Evolutionary conservation across 352 stramenopile species (phyloP).

Genomic region (Phytophthora chlamydospora): DNA sequence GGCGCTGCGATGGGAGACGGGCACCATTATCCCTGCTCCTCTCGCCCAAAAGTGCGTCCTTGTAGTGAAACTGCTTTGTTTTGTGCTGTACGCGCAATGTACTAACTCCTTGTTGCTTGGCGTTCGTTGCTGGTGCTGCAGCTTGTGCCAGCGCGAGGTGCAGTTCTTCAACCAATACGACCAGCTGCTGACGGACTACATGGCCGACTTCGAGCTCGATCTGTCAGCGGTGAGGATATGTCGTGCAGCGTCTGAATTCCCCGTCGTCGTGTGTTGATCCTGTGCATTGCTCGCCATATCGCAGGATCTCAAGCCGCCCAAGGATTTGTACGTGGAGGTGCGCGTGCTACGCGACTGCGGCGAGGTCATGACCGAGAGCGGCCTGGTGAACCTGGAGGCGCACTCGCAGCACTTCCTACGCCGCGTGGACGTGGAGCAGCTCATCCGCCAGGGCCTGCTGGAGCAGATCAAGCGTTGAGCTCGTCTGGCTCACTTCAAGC

Average conservation of each 20-base stretch:
- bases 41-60: constrained; percentile 71
- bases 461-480: constrained; percentile 80
- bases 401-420: constrained; percentile 91
- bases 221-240: constrained; percentile 64
- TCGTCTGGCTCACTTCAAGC: constrained; percentile 10
- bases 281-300: constrained; percentile 6
- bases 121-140: constrained; percentile 26
- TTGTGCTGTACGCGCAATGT: neutral
- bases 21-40: constrained; percentile 82
- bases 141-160: constrained; percentile 81
- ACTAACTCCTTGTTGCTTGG: neutral
- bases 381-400: constrained; percentile 82
- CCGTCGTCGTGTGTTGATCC: constrained; percentile 10
- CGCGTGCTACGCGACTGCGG: constrained; percentile 88
- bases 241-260: neutral
- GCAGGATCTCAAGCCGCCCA: constrained; percentile 86
- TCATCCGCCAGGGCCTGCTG: constrained; percentile 85
- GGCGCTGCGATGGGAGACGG: constrained; percentile 90
- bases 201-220: constrained; percentile 88
- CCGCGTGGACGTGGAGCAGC: constrained; percentile 84
- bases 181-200: constrained; percentile 91
- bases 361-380: constrained; percentile 93
- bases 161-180: constrained; percentile 94
- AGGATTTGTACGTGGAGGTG: constrained; percentile 92
- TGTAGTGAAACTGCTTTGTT: neutral